Conservation (phyloP, 1,139 yeast genomes). For the Yamadazyma sp. region DNA sequence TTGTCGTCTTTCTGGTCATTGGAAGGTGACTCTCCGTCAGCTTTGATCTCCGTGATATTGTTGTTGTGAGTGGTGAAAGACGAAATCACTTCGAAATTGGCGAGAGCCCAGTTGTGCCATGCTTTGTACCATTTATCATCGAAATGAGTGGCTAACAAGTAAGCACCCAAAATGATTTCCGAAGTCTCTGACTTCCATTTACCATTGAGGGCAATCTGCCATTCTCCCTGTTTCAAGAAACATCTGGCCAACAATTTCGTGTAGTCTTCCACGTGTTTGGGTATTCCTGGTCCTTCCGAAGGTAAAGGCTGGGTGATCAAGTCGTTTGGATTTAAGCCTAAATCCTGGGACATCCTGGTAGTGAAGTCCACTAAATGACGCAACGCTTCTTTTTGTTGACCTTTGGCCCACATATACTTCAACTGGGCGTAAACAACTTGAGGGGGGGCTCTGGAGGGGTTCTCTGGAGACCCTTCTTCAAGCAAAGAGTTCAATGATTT, state of each 20-base stretch:
- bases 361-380: slow-evolving; percentile 87
- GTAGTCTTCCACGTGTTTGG: slow-evolving; percentile 77
- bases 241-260: slow-evolving; percentile 91
- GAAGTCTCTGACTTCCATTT: slow-evolving; percentile 83
- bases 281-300: slow-evolving; percentile 68
- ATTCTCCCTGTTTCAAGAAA: slow-evolving; percentile 95
- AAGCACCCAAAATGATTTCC: slow-evolving; percentile 83
- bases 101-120: slow-evolving; percentile 99
- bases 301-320: slow-evolving; percentile 88
- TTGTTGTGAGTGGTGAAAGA: slow-evolving; percentile 48
- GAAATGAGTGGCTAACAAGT: slow-evolving; percentile 89
- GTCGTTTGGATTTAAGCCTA: slow-evolving; percentile 77
- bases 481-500: slow-evolving; percentile 79
- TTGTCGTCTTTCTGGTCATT: slow-evolving; percentile 3
- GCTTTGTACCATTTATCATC: slow-evolving; percentile 96
- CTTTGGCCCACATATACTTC: slow-evolving; percentile 96
- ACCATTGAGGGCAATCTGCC: slow-evolving; percentile 83
- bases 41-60: slow-evolving; percentile 25
- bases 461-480: slow-evolving; percentile 58
- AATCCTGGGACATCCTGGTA: slow-evolving; percentile 83
- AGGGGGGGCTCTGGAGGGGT: slow-evolving; percentile 84
- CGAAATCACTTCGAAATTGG: slow-evolving; percentile 92
- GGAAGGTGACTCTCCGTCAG: slow-evolving; percentile 19
- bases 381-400: slow-evolving; percentile 83
- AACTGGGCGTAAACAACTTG: slow-evolving; percentile 96